These are phyloP conservation scores for Sanghuangporus weigelae DNA, from an alignment of 1,284 basidiomycete genomes.

Conservation along the genomic window DNA sequence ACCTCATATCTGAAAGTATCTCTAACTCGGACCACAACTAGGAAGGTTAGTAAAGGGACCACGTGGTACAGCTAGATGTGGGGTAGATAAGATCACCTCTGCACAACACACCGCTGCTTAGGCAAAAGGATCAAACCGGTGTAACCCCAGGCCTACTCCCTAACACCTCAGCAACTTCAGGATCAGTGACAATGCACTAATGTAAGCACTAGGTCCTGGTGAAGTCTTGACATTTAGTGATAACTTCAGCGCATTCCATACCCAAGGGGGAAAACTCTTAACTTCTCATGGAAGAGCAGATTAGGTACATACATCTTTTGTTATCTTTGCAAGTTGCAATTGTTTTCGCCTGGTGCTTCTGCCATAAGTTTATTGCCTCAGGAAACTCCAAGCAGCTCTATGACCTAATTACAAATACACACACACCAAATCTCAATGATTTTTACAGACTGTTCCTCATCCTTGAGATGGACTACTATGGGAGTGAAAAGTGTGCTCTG, in stretches of 20 bases:
- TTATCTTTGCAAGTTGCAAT: neutral
- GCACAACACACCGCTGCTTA: too few species aligned
- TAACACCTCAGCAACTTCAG: conserved; percentile 14
- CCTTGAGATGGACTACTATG: conserved; percentile 38
- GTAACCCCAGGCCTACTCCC: too few species aligned
- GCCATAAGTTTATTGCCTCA: conserved; percentile 29
- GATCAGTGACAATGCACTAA: conserved; percentile 15
- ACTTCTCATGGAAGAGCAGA: conserved; percentile 21
- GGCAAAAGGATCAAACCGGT: too few species aligned
- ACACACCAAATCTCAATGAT: conserved; percentile 25
- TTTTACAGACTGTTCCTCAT: conserved; percentile 38
- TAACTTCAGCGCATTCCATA: conserved; percentile 22
- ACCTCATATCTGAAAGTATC: too few species aligned
- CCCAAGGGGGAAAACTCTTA: conserved; percentile 24
- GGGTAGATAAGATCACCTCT: too few species aligned
- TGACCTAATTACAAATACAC: conserved; percentile 27
- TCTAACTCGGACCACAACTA: too few species aligned
- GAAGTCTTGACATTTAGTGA: conserved; percentile 16
- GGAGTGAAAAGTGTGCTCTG: conserved; percentile 18
- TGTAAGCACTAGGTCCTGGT: conserved; percentile 16
- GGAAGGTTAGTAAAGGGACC: too few species aligned
- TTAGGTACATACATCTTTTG: conserved; percentile 8
- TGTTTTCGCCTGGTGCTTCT: neutral
- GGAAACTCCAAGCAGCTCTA: conserved; percentile 32
- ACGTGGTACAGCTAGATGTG: too few species aligned